Base-by-base conservation (phyloP, 352 stramenopile genomes). In the Phytophthora hybrid region DNA sequence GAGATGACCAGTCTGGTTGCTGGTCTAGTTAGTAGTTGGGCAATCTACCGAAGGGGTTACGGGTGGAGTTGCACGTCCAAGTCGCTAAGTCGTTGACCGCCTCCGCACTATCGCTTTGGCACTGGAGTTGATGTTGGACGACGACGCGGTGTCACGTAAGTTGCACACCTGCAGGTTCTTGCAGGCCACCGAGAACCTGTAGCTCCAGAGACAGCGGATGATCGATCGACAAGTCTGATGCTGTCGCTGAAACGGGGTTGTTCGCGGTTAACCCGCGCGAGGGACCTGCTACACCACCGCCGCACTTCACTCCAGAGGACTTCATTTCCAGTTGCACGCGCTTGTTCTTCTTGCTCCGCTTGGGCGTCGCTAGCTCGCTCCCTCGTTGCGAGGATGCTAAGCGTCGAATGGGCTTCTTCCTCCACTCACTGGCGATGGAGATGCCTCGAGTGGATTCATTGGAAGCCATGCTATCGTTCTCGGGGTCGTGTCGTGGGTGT, bases 401-500 rank as follows among this genome's bases (percentile, higher is more conserved):
- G 63, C 90, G 90, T 41, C 90, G 90, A 19, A 90, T 97, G 66
- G 86, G 85, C 4, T 97, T 96, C 76, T 97, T 97, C 68, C 65
- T 97, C 13, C 87, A 97, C 63, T 94, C 90, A 21, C 67, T 97
- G 23, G 71, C 76, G 10, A 97, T 97, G 90, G 78, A 93, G 6
- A 97, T 97, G 79, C 89, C 90, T 2, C 76, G 83, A 44, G 83
- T 97, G 1, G 62, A 71, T 34, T 91, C 88, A 4, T 78, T 97
- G 46, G 84, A 94, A 61, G 85, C 88, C 0, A 95, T 96, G 88
- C 89, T 85, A 10, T 97, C 90, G 5, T 97, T 97, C 64, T 96
- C 88, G 0, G n/a, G n/a, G n/a, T n/a, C n/a, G n/a, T n/a, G n/a
- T n/a, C n/a, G n/a, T n/a, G n/a, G n/a, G n/a, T n/a, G n/a, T n/a